Percentiles rank a stretch among this genome's conserved stretches.
Evolutionary conservation across 164 flowering plant species (phyloP).

Genomic region (Aristolochia californica): DNA sequence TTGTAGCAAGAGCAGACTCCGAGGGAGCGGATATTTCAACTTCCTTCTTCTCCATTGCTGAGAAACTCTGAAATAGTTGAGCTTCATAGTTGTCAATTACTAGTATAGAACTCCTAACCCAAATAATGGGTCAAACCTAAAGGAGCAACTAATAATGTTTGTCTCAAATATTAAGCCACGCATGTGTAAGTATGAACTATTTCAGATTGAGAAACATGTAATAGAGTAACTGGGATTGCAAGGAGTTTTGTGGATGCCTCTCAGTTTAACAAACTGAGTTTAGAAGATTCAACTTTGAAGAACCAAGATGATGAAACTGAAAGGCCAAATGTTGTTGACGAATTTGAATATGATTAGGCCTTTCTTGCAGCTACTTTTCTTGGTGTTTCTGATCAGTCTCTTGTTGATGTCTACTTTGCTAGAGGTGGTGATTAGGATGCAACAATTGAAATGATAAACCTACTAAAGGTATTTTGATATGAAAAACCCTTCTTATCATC

Average conservation of each 20-base stretch:
- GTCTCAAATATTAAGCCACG: no score
- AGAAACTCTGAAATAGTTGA: no score
- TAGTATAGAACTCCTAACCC: no score
- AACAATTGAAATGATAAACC: conserved; percentile 11
- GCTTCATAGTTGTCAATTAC: no score
- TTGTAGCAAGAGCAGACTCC: no score
- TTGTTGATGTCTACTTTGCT: conserved; percentile 13
- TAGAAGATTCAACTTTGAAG: not conserved
- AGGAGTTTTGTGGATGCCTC: not conserved
- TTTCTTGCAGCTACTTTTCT: conserved; percentile 7
- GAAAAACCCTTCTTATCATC: no score
- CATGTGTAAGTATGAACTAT: no score
- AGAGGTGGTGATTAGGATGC: conserved; percentile 7
- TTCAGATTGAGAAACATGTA: not conserved
- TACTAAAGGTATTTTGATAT: conserved; percentile 18
- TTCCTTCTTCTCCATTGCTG: no score
- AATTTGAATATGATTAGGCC: conserved; percentile 6
- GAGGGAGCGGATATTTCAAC: no score
- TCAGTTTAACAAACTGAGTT: not conserved
- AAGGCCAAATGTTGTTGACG: not conserved
- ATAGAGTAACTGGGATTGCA: not conserved
- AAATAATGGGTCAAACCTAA: no score
- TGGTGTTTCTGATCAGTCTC: conserved; percentile 6
- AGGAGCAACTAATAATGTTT: no score
- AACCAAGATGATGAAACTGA: not conserved